A percentile compares a stretch with the other conserved stretches of the same genome.
phyloP scores from a whole-genome alignment of 257 asterid genomes.

The Linaria vulgaris region DNA sequence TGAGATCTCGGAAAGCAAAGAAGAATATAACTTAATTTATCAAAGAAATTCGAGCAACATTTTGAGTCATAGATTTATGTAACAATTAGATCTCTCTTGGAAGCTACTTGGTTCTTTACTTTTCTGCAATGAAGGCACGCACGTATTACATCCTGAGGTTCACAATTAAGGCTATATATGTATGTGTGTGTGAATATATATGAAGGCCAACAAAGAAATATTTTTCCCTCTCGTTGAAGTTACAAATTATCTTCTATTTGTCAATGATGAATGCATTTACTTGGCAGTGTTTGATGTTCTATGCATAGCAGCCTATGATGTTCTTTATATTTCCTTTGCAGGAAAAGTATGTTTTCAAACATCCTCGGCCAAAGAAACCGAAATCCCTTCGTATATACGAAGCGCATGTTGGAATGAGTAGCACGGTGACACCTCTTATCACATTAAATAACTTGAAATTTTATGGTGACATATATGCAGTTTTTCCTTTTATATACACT shows the following conservation, averaged over 20 bases:
- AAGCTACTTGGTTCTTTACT: conserved; percentile 22
- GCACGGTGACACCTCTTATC: conserved; percentile 65
- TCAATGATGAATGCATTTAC: conserved; percentile 6
- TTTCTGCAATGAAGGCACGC: conserved; percentile 13
- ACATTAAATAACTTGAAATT: conserved; percentile 24
- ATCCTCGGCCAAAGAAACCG: conserved; percentile 91
- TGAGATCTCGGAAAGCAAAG: conserved; percentile 11
- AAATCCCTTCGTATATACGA: conserved; percentile 88
- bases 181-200: conserved; percentile 9
- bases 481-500: too few species aligned
- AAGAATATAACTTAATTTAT: neutral
- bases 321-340: conserved; percentile 37
- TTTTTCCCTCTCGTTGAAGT: conserved; percentile 14
- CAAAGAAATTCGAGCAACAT: neutral
- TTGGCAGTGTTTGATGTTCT: conserved; percentile 10
- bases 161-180: too few species aligned
- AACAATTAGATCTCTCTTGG: conserved; percentile 14
- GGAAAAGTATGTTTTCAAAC: conserved; percentile 79
- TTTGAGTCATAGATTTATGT: neutral
- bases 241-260: neutral
- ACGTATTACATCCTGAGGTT: conserved; percentile 12
- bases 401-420: conserved; percentile 97
- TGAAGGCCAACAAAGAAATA: conserved; percentile 3
- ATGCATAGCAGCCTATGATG: conserved; percentile 22
- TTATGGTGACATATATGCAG: conserved; percentile 9